phyloP scores from a whole-genome alignment of 1,139 yeast species.

The Meyerozyma smithsonii region DNA sequence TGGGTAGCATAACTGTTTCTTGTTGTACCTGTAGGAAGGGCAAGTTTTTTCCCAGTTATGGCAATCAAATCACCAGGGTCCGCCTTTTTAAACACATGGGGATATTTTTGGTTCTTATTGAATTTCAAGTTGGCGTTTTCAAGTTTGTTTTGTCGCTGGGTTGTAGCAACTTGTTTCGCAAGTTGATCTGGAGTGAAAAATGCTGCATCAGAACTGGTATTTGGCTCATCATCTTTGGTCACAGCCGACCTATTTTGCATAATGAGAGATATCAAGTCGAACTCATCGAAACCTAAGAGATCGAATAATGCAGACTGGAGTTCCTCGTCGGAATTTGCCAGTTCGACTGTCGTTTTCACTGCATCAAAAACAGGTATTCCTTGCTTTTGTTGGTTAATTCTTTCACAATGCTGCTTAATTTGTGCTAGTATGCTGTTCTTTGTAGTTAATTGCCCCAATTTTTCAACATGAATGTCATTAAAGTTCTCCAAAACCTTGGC shows the following conservation, averaged over 20 bases:
- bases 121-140: not conserved
- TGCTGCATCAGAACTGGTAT: constrained; percentile 10
- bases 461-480: constrained; percentile 26
- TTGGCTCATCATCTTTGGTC: constrained; percentile 15
- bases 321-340: constrained; percentile 48
- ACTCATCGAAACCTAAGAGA: constrained; percentile 77
- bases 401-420: constrained; percentile 25
- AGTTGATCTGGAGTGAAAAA: constrained; percentile 11
- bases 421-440: constrained; percentile 15
- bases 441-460: constrained; percentile 27
- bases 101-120: constrained; percentile 49
- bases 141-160: constrained; percentile 40
- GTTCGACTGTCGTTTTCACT: not conserved
- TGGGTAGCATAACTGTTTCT: constrained; percentile 57
- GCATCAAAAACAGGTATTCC: constrained; percentile 1
- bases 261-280: constrained; percentile 69
- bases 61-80: constrained; percentile 67
- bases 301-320: constrained; percentile 69
- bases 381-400: constrained; percentile 17
- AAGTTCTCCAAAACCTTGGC: constrained; percentile 25
- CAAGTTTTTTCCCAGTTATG: constrained; percentile 73
- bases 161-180: constrained; percentile 27
- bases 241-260: constrained; percentile 46
- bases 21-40: constrained; percentile 78
- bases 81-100: constrained; percentile 78